A percentile compares a stretch with the other conserved stretches of the same genome.
Evolutionary conservation across 2,329 filamentous ascomycete species (phyloP).

Genomic region (Penicillium corylophilum): DNA sequence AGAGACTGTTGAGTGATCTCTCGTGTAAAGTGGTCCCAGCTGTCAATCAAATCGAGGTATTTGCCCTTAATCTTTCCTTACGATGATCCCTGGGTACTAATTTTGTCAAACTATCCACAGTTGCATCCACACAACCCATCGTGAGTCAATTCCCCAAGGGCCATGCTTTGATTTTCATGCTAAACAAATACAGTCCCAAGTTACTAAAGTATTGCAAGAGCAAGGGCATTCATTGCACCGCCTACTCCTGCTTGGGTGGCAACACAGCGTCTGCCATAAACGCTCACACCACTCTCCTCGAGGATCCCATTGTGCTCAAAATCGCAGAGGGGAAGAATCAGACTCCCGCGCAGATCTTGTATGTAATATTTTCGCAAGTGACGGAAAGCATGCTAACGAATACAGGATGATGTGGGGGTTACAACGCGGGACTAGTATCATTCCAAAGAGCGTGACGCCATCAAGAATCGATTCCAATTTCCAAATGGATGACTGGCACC

Average conservation of each 20-base stretch:
- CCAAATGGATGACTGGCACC: slow-evolving; percentile 43
- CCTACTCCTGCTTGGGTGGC: slow-evolving; percentile 71
- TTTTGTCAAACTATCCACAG: background rate
- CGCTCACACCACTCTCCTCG: slow-evolving; percentile 65
- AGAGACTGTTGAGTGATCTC: slow-evolving; percentile 66
- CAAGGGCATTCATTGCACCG: slow-evolving; percentile 69
- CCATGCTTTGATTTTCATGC: background rate
- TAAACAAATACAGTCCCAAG: slow-evolving; percentile 58
- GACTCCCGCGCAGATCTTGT: slow-evolving; percentile 19
- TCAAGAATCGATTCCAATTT: slow-evolving; percentile 70
- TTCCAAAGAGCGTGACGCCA: slow-evolving; percentile 73
- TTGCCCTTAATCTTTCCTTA: slow-evolving; percentile 34
- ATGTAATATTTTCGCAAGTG: slow-evolving; percentile 1
- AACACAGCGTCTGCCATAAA: slow-evolving; percentile 35
- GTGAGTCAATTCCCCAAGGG: background rate
- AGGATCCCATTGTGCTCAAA: slow-evolving; percentile 31
- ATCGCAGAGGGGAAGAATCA: background rate
- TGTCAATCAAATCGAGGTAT: slow-evolving; percentile 74
- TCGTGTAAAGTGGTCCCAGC: slow-evolving; percentile 55
- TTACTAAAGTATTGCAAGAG: slow-evolving; percentile 69
- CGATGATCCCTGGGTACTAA: background rate
- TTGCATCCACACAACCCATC: background rate
- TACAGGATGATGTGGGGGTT: slow-evolving; percentile 59
- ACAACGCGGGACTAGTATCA: slow-evolving; percentile 71
- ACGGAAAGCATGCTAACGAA: background rate